phyloP scores from a whole-genome alignment of 345 rosid genomes.

The Salix exigua region DNA sequence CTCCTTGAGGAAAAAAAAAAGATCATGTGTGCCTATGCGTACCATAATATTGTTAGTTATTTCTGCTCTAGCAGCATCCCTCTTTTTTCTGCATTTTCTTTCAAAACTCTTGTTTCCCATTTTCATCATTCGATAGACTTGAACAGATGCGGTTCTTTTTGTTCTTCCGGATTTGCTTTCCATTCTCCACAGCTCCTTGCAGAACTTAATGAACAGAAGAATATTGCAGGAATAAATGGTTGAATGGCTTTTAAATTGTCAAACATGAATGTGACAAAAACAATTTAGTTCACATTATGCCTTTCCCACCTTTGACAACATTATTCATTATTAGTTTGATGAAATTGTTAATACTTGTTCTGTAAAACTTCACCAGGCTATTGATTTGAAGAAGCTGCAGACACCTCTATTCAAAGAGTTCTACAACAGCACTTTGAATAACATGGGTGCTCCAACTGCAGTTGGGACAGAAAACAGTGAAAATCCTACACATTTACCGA shows the following conservation, averaged over 20 bases:
- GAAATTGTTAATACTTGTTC: background rate
- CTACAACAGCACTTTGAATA: constrained; percentile 21
- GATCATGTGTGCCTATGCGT: background rate
- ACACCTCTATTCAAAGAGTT: constrained; percentile 30
- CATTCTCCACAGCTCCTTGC: background rate
- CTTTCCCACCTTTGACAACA: background rate
- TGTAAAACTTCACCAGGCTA: constrained; percentile 32
- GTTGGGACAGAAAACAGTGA: constrained; percentile 12
- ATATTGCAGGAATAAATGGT: background rate
- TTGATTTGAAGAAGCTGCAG: constrained; percentile 33
- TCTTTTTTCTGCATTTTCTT: background rate
- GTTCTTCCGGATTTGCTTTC: background rate
- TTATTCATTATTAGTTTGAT: background rate
- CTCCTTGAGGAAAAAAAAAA: background rate
- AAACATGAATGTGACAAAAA: background rate
- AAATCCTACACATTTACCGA: constrained; percentile 10
- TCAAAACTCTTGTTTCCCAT: background rate
- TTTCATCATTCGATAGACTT: background rate
- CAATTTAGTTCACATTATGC: background rate
- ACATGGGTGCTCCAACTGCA: background rate
- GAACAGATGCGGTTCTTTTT: background rate
- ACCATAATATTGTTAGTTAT: background rate
- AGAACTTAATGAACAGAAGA: background rate
- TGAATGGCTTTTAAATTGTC: background rate
- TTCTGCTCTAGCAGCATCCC: background rate